Base-by-base conservation (phyloP, 208 protist genomes). In the Acanthamoeba triangularis region DNA sequence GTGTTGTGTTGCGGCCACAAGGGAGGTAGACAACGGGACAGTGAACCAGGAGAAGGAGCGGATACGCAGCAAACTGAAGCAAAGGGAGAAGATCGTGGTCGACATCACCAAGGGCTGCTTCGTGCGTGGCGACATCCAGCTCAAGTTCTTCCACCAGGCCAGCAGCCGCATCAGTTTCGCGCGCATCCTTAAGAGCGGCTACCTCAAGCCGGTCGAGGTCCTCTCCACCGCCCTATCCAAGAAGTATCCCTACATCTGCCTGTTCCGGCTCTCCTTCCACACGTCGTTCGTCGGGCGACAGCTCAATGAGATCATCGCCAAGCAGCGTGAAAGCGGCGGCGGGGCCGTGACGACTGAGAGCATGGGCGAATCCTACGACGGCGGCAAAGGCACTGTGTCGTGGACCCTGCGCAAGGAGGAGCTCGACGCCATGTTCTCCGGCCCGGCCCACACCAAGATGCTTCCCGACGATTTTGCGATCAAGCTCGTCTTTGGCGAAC, bases 91-190 rank as follows among this genome's bases (percentile, higher is more conserved):
- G 80, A 88, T 88, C 80, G 35, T 88, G 28, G 80, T 88, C 49
- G 49, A 88, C 49, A 88, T 88, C 23, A 88, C 80, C 44, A 88
- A 88, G 49, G 80, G 80, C 10, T 88, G 80, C 80, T 88, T 88
- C 52, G 80, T 88, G 49, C 80, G 80, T 11, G 80, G 80, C 49
- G 80, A 88, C 80, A 88, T 88, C 30, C 80, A 88, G 52, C 80
- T 88, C 80, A 88, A 88, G 80, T 88, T 88, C 49, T 88, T 88
- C 80, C 80, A 88, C 80, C 80, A 88, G 52, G 80, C 80, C 80
- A 88, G 52, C 49, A 88, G 80, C 49, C 80, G 80, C 28, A 56
- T 88, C 80, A 63, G 80, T 25, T 88, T 88, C 80, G 80, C 80
- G 44, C 80, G 80, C 49, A 88, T 88, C 18, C 80, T 88, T 49